Conservation (phyloP, 305 asterid genomes). For the Coffea humblotiana region DNA sequence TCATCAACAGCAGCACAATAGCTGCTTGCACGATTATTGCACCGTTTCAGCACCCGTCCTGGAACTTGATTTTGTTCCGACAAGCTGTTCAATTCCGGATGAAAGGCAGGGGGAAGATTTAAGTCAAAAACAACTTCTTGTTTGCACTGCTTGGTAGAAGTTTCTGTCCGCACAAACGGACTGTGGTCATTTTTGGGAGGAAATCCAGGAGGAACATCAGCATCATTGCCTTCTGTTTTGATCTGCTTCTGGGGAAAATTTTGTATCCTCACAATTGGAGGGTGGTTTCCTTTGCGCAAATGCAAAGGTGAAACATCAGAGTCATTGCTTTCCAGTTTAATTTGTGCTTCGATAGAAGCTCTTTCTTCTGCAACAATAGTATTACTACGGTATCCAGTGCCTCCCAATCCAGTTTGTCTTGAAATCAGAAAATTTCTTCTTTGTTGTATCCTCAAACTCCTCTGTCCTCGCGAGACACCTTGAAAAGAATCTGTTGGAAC, state of each 20-base stretch:
- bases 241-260: not conserved
- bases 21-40: not conserved
- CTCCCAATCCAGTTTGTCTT: not conserved
- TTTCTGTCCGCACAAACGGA: too few species aligned
- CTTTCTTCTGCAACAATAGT: too few species aligned
- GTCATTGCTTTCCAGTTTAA: not conserved
- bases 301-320: slow-evolving; percentile 20
- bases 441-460: slow-evolving; percentile 15
- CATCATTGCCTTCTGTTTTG: not conserved
- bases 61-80: not conserved
- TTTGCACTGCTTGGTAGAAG: not conserved
- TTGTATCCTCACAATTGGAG: not conserved
- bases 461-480: slow-evolving; percentile 17
- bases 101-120: not conserved
- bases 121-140: not conserved
- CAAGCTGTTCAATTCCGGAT: not conserved
- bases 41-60: not conserved
- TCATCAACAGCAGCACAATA: not conserved
- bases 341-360: not conserved
- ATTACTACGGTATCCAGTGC: not conserved
- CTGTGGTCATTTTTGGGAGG: slow-evolving; percentile 1
- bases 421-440: not conserved
- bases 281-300: slow-evolving; percentile 1
- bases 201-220: slow-evolving; percentile 32
- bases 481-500: slow-evolving; percentile 15